Evolutionary conservation across 1,284 basidiomycete species (phyloP), one percentile per base, ranked within the genome.

Genomic region (Cystobasidiaceae sp.): DNA sequence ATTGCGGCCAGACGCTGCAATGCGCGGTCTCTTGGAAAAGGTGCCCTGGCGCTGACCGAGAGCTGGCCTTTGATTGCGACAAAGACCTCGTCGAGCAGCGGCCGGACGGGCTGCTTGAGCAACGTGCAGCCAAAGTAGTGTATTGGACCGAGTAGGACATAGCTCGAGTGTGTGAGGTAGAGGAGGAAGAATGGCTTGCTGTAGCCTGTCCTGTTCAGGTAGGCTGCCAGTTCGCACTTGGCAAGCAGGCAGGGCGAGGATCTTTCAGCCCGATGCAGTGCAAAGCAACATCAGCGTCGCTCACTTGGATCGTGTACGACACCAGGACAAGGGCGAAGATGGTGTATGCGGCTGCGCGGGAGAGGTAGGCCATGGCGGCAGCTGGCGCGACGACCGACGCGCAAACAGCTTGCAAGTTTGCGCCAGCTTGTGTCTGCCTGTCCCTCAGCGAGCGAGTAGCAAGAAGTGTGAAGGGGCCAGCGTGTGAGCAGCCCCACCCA

Each of bases 81-180:
- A 28, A 46, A 17, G 33, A 65, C 34, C 58, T 66, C 34, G 34
- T 19, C 28, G 30, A 56, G 39, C 51, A 56, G 21, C 15, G 59
- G 55, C 25, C 44, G 19, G 34, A 66, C 13, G 44, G 64, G 41
- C 39, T 44, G 27, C 27, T 37, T 41, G 44, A 67, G 43, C 1
- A 71, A 27, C 7, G 23, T 41, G 25, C 71, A 66, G n/a, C 62
- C 54, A 28, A 67, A 1, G 28, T 71, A 58, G 52, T 73, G 72
- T 1, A 70, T 51, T 2, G 69, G 68, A 23, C 57, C 49, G 21
- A 73, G 44, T 27, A 71, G 41, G 32, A 66, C 46, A 63, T 73
- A 72, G 51, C 68, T 52, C 15, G 86, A 86, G 74, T 90, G 89
- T 5, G 87, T 87, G 68, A 86, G 74, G 74, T 88, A 90, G 44